phyloP scores from a whole-genome alignment of 768 basidiomycete species.

The Coprinopsis marcescibilis region DNA sequence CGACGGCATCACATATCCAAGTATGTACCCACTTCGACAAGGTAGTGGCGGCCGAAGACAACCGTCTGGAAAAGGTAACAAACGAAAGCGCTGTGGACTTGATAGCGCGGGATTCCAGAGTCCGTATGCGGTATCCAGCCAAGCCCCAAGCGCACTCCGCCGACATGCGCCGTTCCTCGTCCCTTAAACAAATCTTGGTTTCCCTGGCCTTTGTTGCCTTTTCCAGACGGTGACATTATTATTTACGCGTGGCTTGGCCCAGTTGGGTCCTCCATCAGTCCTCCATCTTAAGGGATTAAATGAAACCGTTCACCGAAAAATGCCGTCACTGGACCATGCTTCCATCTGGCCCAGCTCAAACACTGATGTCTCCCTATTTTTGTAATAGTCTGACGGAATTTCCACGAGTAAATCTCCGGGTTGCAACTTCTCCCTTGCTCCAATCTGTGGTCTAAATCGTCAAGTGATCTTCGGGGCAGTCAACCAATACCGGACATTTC shows the following conservation, averaged over 20 bases:
- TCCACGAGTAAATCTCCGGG: constrained; percentile 14
- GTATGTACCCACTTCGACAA: neutral
- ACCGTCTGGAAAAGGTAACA: neutral
- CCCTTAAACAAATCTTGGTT: neutral
- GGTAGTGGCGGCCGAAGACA: neutral
- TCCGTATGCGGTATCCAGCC: constrained; percentile 5
- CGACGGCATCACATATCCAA: neutral
- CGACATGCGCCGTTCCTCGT: too few species aligned
- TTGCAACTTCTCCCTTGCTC: constrained; percentile 7
- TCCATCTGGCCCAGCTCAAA: constrained; percentile 6
- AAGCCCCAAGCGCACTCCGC: too few species aligned
- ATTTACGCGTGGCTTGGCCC: constrained; percentile 8
- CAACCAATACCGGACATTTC: constrained; percentile 8
- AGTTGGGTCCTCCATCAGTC: constrained; percentile 3
- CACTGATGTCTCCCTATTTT: constrained; percentile 11
- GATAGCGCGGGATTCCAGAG: constrained; percentile 6
- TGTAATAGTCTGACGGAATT: constrained; percentile 12
- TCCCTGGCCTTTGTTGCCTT: constrained; percentile 7
- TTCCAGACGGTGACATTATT: constrained; percentile 7
- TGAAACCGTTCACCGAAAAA: constrained; percentile 10
- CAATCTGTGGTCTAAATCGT: constrained; percentile 12
- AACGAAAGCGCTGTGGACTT: neutral
- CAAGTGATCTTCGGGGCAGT: constrained; percentile 11
- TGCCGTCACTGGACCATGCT: constrained; percentile 11
- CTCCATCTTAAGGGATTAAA: constrained; percentile 9